A percentile compares a stretch with the other conserved stretches of the same genome.
phyloP scores from a whole-genome alignment of 805 yeast genomes.

The Blastobotrys robertii region DNA sequence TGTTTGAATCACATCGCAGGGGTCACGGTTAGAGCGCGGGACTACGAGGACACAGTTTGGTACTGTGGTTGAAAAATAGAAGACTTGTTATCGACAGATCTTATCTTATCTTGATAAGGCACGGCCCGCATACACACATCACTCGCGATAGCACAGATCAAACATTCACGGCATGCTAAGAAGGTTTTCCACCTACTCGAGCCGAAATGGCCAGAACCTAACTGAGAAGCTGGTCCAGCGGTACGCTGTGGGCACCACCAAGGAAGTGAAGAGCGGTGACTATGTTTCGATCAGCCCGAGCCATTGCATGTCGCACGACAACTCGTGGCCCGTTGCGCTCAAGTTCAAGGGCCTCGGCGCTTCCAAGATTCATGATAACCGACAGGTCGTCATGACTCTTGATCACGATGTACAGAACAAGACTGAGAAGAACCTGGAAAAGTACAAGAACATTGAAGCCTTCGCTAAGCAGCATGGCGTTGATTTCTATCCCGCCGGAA shows the following conservation, averaged over 20 bases:
- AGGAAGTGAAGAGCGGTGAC: conserved; percentile 79
- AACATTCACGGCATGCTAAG: background rate
- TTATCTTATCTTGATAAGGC: too few relatives aligned
- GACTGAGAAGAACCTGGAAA: conserved; percentile 75
- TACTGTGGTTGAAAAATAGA: too few relatives aligned
- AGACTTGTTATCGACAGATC: too few relatives aligned
- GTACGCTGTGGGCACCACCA: conserved; percentile 82
- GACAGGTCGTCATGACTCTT: conserved; percentile 90
- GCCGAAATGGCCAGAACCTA: conserved; percentile 50
- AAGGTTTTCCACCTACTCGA: conserved; percentile 7
- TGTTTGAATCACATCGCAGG: too few relatives aligned
- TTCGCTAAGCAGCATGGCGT: conserved; percentile 87
- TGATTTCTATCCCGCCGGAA: conserved; percentile 96
- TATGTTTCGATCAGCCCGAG: conserved; percentile 92
- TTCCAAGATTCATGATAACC: conserved; percentile 63
- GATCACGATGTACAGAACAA: conserved; percentile 98
- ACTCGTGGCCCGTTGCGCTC: conserved; percentile 98
- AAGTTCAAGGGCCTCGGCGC: conserved; percentile 96
- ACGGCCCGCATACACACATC: too few relatives aligned
- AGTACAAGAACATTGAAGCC: conserved; percentile 78
- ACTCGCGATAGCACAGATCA: too few relatives aligned
- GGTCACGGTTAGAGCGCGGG: too few relatives aligned
- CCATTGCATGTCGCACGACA: conserved; percentile 98
- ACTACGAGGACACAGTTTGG: too few relatives aligned
- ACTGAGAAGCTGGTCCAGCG: conserved; percentile 94